These are phyloP conservation scores for Zygotorulaspora sp. DNA, from an alignment of 805 yeast genomes.

Conservation along the genomic window DNA sequence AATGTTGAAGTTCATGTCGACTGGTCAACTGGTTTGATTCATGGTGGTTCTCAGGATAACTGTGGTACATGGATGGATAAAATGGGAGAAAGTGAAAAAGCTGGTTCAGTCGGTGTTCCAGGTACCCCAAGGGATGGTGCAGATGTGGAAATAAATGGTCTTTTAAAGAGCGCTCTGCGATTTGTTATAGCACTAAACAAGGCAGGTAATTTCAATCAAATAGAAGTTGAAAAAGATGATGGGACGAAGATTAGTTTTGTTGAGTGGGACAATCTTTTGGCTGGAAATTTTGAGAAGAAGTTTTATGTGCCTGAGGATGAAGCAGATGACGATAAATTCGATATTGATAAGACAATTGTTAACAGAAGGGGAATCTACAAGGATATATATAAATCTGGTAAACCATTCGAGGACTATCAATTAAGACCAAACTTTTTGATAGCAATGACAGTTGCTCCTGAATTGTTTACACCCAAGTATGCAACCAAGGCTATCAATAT, in stretches of 20 bases:
- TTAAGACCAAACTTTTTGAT: slow-evolving; percentile 87
- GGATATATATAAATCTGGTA: slow-evolving; percentile 75
- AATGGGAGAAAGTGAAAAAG: slow-evolving; percentile 90
- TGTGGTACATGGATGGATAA: slow-evolving; percentile 99
- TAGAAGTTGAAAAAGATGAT: slow-evolving; percentile 52
- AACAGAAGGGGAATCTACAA: slow-evolving; percentile 93
- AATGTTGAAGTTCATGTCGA: slow-evolving; percentile 76
- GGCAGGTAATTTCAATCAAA: slow-evolving; percentile 53
- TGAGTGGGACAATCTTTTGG: slow-evolving; percentile 71
- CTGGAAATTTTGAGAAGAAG: slow-evolving; percentile 69
- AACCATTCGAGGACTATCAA: slow-evolving; percentile 91
- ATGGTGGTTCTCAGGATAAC: slow-evolving; percentile 87
- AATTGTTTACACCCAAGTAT: slow-evolving; percentile 59
- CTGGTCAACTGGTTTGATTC: slow-evolving; percentile 82
- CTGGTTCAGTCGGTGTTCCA: slow-evolving; percentile 85
- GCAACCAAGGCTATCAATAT: slow-evolving; percentile 62
- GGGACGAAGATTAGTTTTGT: slow-evolving; percentile 53
- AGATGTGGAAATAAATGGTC: slow-evolving; percentile 85
- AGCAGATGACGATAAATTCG: slow-evolving; percentile 54
- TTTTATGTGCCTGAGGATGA: slow-evolving; percentile 71
- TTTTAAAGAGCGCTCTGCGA: slow-evolving; percentile 76
- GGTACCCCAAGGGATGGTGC: slow-evolving; percentile 99
- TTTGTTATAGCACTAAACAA: slow-evolving; percentile 62
- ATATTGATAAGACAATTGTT: slow-evolving; percentile 58
- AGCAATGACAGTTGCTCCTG: slow-evolving; percentile 95